A percentile compares a stretch with the other conserved stretches of the same genome.
These are phyloP conservation scores for Trichosporon asahii DNA, from an alignment of 1,284 basidiomycete genomes.

Conservation along the genomic window DNA sequence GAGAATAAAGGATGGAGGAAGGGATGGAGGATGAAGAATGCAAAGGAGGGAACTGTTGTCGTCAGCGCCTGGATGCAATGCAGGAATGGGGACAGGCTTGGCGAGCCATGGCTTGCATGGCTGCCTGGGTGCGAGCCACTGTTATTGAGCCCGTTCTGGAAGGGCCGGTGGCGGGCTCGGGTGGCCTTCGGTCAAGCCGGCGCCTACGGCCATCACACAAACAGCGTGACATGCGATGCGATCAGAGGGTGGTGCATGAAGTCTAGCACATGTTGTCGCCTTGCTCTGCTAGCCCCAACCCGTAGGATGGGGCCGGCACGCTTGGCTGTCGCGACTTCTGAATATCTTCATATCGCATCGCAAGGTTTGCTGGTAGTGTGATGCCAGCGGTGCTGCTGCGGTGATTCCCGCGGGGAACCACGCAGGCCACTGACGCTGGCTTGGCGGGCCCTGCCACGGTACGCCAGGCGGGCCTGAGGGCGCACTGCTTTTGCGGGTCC, in stretches of 20 bases:
- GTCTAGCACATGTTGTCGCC: constrained; percentile 35
- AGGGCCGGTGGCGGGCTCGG: background rate
- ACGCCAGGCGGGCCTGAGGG: background rate
- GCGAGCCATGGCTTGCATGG: background rate
- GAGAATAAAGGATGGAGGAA: background rate
- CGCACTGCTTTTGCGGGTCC: background rate
- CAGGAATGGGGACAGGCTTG: background rate
- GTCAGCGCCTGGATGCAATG: background rate
- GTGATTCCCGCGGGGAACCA: background rate
- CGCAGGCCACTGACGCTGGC: background rate
- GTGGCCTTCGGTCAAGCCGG: background rate
- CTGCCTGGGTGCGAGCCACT: background rate
- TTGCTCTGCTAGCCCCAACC: constrained; percentile 10
- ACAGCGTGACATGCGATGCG: background rate
- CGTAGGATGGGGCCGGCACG: constrained; percentile 14
- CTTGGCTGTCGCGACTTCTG: constrained; percentile 38
- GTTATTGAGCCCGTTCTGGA: background rate
- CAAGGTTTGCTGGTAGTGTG: background rate
- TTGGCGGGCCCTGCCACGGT: background rate
- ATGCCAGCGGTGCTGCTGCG: background rate
- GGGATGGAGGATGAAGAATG: constrained; percentile 3
- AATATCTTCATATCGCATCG: constrained; percentile 33
- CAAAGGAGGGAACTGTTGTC: background rate
- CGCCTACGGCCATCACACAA: background rate
- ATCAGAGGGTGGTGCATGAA: constrained; percentile 50